Conservation (phyloP, 106 monocot species). For the Narthecium ossifragum region DNA sequence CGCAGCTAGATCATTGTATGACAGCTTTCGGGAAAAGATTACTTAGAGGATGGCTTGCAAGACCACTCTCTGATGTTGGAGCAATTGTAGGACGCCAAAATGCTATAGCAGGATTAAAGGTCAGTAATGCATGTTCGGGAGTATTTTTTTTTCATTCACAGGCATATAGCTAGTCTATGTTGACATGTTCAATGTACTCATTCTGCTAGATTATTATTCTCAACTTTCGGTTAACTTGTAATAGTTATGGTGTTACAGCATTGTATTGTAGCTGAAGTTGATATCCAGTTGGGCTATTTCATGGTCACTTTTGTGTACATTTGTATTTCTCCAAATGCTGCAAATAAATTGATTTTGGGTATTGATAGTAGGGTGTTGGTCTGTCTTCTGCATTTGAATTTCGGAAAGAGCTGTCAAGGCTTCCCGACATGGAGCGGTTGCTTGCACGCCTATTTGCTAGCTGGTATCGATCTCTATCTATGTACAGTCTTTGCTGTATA, state of each 20-base stretch:
- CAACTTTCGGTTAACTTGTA: too few species aligned
- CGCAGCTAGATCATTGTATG: conserved; percentile 86
- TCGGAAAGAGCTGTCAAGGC: conserved; percentile 59
- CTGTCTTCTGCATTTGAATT: conserved; percentile 49
- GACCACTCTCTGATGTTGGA: conserved; percentile 53
- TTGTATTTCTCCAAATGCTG: neutral
- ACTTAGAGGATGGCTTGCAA: conserved; percentile 83
- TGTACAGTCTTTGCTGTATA: too few species aligned
- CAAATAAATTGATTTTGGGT: neutral
- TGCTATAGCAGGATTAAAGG: conserved; percentile 80
- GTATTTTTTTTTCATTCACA: neutral
- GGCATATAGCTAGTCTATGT: neutral
- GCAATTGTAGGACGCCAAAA: conserved; percentile 82
- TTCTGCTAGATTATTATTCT: too few species aligned
- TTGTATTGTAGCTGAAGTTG: too few species aligned
- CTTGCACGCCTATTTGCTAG: conserved; percentile 76
- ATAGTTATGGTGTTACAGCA: too few species aligned
- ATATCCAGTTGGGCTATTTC: too few species aligned
- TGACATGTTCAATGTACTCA: too few species aligned
- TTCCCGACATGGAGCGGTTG: conserved; percentile 95
- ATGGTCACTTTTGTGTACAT: too few species aligned
- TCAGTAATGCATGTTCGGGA: conserved; percentile 12
- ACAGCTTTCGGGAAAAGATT: conserved; percentile 84
- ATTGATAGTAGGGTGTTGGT: conserved; percentile 36
- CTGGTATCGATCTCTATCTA: too few species aligned